Conservation (phyloP, 371 early-diverging fungal species). For the Apophysomyces variabilis region DNA sequence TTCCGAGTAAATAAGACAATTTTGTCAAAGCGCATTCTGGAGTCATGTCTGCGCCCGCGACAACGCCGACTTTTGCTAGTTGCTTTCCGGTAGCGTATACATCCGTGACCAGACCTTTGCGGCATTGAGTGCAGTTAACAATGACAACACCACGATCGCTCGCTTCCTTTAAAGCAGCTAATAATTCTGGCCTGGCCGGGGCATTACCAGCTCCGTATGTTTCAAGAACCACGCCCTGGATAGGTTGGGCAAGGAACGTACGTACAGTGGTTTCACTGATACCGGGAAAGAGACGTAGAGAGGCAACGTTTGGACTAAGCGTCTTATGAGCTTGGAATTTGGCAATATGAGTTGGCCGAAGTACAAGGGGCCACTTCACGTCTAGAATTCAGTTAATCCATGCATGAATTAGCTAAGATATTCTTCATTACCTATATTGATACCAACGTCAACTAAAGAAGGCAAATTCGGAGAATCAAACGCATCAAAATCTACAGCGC, state of each 20-base stretch:
- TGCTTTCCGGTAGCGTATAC: slow-evolving; percentile 92
- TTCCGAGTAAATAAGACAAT: slow-evolving; percentile 88
- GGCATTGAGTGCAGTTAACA: slow-evolving; percentile 94
- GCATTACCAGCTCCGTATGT: slow-evolving; percentile 98
- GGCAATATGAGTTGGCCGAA: slow-evolving; percentile 85
- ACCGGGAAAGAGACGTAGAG: slow-evolving; percentile 93
- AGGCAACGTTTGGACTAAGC: slow-evolving; percentile 88
- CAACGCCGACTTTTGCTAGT: slow-evolving; percentile 80
- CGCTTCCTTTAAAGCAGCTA: slow-evolving; percentile 86
- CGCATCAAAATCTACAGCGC: slow-evolving; percentile 95
- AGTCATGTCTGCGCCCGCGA: slow-evolving; percentile 98
- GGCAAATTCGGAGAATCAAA: slow-evolving; percentile 95
- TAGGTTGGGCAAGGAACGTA: slow-evolving; percentile 85
- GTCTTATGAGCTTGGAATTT: slow-evolving; percentile 83
- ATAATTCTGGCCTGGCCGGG: slow-evolving; percentile 84
- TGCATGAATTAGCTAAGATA: neutral
- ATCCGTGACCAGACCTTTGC: slow-evolving; percentile 88
- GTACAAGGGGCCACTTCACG: slow-evolving; percentile 89
- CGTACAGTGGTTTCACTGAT: slow-evolving; percentile 87
- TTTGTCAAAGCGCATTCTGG: slow-evolving; percentile 97
- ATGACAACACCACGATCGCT: slow-evolving; percentile 93
- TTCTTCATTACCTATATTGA: slow-evolving; percentile 78
- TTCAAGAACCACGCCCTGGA: slow-evolving; percentile 93
- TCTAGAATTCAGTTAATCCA: slow-evolving; percentile 50
- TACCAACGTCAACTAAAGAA: slow-evolving; percentile 90